A percentile compares a stretch with the other conserved stretches of the same genome.
phyloP scores from a whole-genome alignment of 169 alveolate genomes.

The Plasmodium yoelii region DNA sequence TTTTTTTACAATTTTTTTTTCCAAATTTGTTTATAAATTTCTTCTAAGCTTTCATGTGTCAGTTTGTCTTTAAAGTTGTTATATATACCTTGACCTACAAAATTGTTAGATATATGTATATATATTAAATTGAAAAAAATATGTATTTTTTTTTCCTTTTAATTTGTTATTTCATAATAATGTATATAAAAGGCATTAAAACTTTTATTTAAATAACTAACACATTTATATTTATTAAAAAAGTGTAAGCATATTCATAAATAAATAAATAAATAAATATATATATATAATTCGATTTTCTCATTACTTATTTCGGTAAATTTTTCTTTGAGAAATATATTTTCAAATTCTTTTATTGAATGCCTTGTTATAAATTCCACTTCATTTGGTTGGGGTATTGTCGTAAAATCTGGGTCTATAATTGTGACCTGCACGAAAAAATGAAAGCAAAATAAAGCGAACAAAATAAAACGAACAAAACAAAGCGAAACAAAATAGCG shows the following conservation, averaged over 20 bases:
- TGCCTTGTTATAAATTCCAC: constrained; percentile 56
- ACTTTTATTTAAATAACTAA: too few relatives aligned
- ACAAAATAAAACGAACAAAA: too few relatives aligned
- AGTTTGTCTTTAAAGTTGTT: constrained; percentile 60
- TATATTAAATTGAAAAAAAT: neutral
- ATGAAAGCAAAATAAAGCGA: too few relatives aligned
- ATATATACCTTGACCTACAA: constrained; percentile 40
- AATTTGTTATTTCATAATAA: neutral
- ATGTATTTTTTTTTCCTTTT: neutral
- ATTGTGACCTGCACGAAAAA: constrained; percentile 27
- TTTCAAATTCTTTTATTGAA: constrained; percentile 45
- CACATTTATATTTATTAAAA: too few relatives aligned
- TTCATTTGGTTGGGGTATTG: constrained; percentile 66
- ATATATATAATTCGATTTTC: too few relatives aligned
- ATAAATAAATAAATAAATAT: too few relatives aligned
- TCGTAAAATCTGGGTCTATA: constrained; percentile 34
- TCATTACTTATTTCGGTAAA: constrained; percentile 49
- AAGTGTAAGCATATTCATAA: too few relatives aligned
- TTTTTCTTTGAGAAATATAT: constrained; percentile 28
- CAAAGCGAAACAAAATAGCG: neutral
- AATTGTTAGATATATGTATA: neutral
- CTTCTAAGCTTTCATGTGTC: constrained; percentile 42
- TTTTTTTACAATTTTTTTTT: too few relatives aligned
- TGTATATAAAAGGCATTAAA: neutral
- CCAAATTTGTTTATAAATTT: constrained; percentile 29